Percentiles rank a stretch among this genome's conserved stretches.
Conservation (phyloP, 768 basidiomycete species). For the Trametes cubensis region DNA sequence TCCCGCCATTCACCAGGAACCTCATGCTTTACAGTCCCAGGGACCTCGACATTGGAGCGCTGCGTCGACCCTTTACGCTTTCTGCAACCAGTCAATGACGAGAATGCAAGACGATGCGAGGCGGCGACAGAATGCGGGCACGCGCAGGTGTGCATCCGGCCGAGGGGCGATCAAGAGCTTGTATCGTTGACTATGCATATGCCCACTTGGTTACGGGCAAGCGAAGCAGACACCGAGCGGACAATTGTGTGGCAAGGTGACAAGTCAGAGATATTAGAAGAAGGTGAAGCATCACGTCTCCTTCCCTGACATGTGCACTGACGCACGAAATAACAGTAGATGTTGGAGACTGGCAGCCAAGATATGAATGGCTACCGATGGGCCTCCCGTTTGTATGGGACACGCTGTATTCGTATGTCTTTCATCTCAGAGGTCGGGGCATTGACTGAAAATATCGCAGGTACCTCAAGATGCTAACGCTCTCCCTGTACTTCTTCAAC, state of each 20-base stretch:
- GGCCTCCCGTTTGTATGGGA: constrained; percentile 42
- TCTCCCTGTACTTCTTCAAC: constrained; percentile 84
- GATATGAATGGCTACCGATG: constrained; percentile 42
- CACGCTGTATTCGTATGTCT: constrained; percentile 60
- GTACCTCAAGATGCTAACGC: constrained; percentile 63
- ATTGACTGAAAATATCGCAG: constrained; percentile 37
- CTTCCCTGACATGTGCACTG: background rate
- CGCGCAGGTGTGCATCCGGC: constrained; percentile 54
- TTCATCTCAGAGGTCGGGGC: background rate
- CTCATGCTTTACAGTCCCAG: constrained; percentile 47
- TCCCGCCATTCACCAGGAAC: constrained; percentile 16
- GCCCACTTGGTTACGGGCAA: constrained; percentile 16
- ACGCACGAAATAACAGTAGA: constrained; percentile 44
- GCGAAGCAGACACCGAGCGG: constrained; percentile 18
- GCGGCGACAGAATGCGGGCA: constrained; percentile 40
- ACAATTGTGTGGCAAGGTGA: constrained; percentile 79
- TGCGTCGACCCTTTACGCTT: constrained; percentile 63
- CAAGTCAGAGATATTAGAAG: constrained; percentile 60
- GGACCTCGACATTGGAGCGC: constrained; percentile 33
- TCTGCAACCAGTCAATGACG: constrained; percentile 34
- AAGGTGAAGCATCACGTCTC: constrained; percentile 47
- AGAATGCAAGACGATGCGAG: constrained; percentile 42
- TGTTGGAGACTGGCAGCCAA: constrained; percentile 52
- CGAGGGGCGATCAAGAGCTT: constrained; percentile 52
- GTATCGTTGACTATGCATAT: constrained; percentile 54